These are phyloP conservation scores for Candida anglica DNA, from an alignment of 805 yeast genomes.

Conservation along the genomic window DNA sequence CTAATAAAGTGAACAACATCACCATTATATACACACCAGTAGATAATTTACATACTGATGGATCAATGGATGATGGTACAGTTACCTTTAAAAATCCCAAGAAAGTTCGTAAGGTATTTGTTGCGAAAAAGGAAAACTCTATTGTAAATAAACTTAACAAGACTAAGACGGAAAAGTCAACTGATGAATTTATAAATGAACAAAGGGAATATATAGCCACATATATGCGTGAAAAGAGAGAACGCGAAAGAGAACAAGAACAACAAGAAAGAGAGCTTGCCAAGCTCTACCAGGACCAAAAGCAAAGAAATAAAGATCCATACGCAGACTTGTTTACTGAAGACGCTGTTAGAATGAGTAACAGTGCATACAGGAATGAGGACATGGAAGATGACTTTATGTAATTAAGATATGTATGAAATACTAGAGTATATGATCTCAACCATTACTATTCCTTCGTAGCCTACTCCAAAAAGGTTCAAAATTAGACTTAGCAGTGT, in stretches of 20 bases:
- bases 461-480: no score
- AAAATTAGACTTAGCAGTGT: no score
- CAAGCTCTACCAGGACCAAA: conserved; percentile 35
- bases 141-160: conserved; percentile 60
- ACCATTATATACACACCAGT: conserved; percentile 73
- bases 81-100: conserved; percentile 66
- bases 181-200: conserved; percentile 38
- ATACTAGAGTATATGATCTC: no score
- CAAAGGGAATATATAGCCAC: conserved; percentile 26
- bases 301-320: conserved; percentile 26
- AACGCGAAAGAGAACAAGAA: conserved; percentile 27
- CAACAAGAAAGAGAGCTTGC: conserved; percentile 29
- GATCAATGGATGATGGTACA: conserved; percentile 74
- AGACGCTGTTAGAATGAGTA: conserved; percentile 23
- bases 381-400: conserved; percentile 35
- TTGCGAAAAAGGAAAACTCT: conserved; percentile 54
- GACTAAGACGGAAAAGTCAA: conserved; percentile 54
- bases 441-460: no score
- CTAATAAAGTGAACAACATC: conserved; percentile 63
- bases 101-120: conserved; percentile 47
- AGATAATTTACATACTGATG: conserved; percentile 60
- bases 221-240: conserved; percentile 36
- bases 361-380: conserved; percentile 30
- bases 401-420: conserved; percentile 12
- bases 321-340: conserved; percentile 33